Conservation (phyloP, 495 filamentous ascomycete species). For the Apodospora peruviana region DNA sequence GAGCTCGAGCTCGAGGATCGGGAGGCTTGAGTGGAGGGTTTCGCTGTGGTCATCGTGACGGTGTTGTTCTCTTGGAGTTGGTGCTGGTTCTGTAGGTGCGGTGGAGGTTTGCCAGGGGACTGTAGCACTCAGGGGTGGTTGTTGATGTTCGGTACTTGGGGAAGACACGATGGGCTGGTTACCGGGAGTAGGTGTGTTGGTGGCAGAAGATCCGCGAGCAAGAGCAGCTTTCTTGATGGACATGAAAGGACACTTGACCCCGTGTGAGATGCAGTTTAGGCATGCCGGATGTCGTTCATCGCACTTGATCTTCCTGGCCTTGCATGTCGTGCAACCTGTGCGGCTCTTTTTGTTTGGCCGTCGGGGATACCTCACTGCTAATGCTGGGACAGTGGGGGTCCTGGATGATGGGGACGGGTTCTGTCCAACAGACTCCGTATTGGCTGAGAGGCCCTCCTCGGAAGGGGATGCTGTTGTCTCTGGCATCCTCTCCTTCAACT, state of each 20-base stretch:
- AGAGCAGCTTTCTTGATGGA: slow-evolving; percentile 2
- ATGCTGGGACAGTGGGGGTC: too few species aligned
- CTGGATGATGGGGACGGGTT: too few species aligned
- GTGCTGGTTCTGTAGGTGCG: too few species aligned
- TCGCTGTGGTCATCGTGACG: neutral
- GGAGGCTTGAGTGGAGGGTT: slow-evolving; percentile 3
- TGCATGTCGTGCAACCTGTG: slow-evolving; percentile 35
- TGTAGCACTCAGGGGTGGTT: neutral
- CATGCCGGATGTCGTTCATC: slow-evolving; percentile 40
- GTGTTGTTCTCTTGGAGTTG: too few species aligned
- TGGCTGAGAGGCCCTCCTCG: too few species aligned
- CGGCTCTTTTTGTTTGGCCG: slow-evolving; percentile 35
- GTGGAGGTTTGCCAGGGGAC: too few species aligned
- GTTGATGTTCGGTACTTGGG: neutral
- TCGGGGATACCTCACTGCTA: too few species aligned
- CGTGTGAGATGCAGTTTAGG: slow-evolving; percentile 37
- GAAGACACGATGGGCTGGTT: neutral
- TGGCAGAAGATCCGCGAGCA: neutral
- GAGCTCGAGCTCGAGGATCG: slow-evolving; percentile 34
- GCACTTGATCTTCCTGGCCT: slow-evolving; percentile 41
- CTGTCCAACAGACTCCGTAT: too few species aligned
- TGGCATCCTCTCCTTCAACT: too few species aligned
- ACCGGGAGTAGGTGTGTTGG: neutral
- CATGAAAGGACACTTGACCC: slow-evolving; percentile 33
- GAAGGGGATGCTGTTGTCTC: too few species aligned